A percentile compares a stretch with the other conserved stretches of the same genome.
Evolutionary conservation across 1,139 yeast species (phyloP).

Genomic region (Candida buenavistaensis): DNA sequence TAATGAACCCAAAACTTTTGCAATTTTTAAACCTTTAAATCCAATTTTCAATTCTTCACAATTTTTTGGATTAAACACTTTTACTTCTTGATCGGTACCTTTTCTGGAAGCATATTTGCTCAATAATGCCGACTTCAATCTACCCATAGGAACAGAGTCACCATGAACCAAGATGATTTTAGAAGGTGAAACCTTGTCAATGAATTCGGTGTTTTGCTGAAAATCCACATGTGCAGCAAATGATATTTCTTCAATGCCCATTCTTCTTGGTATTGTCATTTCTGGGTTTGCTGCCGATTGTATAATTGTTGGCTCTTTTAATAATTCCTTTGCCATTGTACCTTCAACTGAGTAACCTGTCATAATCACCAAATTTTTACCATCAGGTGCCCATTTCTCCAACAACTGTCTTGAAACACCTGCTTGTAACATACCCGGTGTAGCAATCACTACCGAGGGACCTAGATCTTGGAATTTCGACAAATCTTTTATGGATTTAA

Average conservation of each 20-base stretch:
- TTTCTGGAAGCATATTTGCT: conserved; percentile 82
- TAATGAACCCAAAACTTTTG: conserved; percentile 78
- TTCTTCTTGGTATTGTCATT: conserved; percentile 78
- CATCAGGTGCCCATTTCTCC: conserved; percentile 97
- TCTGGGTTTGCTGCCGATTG: conserved; percentile 82
- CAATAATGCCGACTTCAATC: conserved; percentile 86
- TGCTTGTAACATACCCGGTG: conserved; percentile 97
- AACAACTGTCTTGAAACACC: conserved; percentile 89
- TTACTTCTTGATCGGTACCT: conserved; percentile 89
- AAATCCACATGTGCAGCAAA: conserved; percentile 99
- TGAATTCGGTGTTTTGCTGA: conserved; percentile 88
- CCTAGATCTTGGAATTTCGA: conserved; percentile 91
- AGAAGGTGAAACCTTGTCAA: conserved; percentile 81
- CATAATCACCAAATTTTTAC: conserved; percentile 79
- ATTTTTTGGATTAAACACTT: conserved; percentile 88
- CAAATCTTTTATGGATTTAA: conserved; percentile 74
- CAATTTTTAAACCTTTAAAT: conserved; percentile 81
- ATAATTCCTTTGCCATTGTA: conserved; percentile 88
- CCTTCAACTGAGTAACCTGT: conserved; percentile 99
- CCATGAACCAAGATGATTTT: conserved; percentile 93
- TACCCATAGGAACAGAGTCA: conserved; percentile 97
- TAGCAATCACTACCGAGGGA: conserved; percentile 93
- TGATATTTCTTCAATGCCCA: conserved; percentile 90
- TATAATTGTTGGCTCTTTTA: conserved; percentile 86
- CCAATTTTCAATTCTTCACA: conserved; percentile 77